These are phyloP conservation scores for Trichosanthes truncata DNA, from an alignment of 306 rosid genomes.

Conservation along the genomic window DNA sequence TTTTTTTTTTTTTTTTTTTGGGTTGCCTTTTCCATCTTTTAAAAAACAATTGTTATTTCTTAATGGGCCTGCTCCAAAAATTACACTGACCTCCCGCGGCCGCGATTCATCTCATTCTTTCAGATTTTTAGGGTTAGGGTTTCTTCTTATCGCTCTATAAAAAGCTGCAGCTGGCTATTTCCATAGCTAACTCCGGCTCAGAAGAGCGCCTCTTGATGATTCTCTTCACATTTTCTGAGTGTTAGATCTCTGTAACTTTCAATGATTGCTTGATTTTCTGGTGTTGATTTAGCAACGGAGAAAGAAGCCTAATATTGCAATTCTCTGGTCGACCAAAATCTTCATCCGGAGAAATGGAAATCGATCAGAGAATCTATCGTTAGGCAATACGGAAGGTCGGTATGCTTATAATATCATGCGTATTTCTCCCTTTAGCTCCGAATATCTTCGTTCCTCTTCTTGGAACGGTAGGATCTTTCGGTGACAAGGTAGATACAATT, in stretches of 20 bases:
- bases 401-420: not conserved
- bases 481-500: constrained; percentile 11
- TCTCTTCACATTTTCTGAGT: no score
- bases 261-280: not conserved
- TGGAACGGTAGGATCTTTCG: not conserved
- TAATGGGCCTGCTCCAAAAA: not conserved
- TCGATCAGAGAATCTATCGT: constrained; percentile 11
- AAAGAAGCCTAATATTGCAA: constrained; percentile 14
- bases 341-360: not conserved
- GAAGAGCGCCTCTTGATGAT: not conserved
- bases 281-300: not conserved
- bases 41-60: not conserved
- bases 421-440: constrained; percentile 14
- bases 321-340: not conserved
- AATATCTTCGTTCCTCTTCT: not conserved
- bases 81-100: no score
- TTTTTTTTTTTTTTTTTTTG: no score
- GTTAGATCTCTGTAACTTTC: not conserved
- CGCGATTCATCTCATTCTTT: not conserved
- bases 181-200: not conserved
- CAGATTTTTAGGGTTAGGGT: not conserved
- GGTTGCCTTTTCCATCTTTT: no score
- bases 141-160: not conserved
- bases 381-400: not conserved
- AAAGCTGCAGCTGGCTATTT: not conserved